phyloP scores from a whole-genome alignment of 1,284 basidiomycete genomes.

The Butyriboletus regius region DNA sequence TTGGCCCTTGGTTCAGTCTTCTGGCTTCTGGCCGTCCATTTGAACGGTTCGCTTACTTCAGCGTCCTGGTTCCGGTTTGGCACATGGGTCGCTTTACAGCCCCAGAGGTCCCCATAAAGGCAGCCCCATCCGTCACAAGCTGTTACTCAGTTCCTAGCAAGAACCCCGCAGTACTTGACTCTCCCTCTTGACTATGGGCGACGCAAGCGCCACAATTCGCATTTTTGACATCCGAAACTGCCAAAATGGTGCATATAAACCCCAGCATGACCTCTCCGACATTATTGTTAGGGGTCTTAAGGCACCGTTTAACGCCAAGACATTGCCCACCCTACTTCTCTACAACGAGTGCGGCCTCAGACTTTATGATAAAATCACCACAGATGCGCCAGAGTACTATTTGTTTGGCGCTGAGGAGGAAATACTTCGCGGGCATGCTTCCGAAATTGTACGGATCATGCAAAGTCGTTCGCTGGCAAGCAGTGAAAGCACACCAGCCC shows the following conservation, averaged over 20 bases:
- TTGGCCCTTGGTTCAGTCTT: not conserved
- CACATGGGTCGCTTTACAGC: not conserved
- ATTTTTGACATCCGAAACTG: constrained; percentile 25
- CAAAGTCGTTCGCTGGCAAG: constrained; percentile 44
- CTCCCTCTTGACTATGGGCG: constrained; percentile 18
- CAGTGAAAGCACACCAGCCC: constrained; percentile 38
- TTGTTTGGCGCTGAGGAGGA: constrained; percentile 73
- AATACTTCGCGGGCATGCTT: constrained; percentile 55
- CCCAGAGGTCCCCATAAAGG: constrained; percentile 11
- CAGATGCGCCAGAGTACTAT: constrained; percentile 80
- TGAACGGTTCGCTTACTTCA: constrained; percentile 22
- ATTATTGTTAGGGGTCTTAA: constrained; percentile 53
- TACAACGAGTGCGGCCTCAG: constrained; percentile 81
- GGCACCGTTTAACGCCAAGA: constrained; percentile 49
- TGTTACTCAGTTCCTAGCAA: not conserved
- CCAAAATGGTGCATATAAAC: constrained; percentile 1
- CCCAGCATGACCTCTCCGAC: constrained; percentile 34
- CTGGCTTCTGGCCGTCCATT: not conserved
- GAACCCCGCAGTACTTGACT: not conserved
- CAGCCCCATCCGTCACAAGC: not conserved
- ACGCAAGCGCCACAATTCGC: constrained; percentile 15
- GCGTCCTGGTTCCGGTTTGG: not conserved
- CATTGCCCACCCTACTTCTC: constrained; percentile 77
- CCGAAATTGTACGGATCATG: constrained; percentile 67
- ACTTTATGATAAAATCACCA: constrained; percentile 80